These are phyloP conservation scores for Oxytropis ochrocephala DNA, from an alignment of 306 rosid genomes.

Conservation along the genomic window DNA sequence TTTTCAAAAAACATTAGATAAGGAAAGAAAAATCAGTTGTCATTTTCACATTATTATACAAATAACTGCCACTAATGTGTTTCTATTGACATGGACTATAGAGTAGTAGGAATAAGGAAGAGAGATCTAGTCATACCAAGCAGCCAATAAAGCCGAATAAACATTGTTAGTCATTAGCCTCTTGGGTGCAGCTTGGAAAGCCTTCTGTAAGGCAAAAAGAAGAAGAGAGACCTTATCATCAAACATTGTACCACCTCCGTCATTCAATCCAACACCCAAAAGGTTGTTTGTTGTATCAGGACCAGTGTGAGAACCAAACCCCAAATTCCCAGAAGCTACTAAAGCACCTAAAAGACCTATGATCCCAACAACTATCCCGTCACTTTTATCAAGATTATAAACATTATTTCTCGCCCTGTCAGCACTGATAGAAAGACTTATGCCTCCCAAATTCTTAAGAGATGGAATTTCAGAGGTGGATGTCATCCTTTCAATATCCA, in stretches of 20 bases:
- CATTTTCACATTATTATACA: neutral
- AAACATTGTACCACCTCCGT: slow-evolving; percentile 84
- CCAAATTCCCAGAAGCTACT: slow-evolving; percentile 80
- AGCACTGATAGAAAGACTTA: slow-evolving; percentile 80
- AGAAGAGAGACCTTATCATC: slow-evolving; percentile 89
- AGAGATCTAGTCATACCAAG: slow-evolving; percentile 63
- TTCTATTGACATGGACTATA: neutral
- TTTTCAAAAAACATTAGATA: neutral
- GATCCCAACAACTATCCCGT: slow-evolving; percentile 85
- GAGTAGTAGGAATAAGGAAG: neutral
- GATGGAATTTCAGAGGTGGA: slow-evolving; percentile 51
- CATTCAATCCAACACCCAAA: slow-evolving; percentile 63
- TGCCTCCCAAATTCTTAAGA: slow-evolving; percentile 80
- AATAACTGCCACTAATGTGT: neutral
- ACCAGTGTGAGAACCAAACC: slow-evolving; percentile 44
- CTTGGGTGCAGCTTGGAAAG: slow-evolving; percentile 86
- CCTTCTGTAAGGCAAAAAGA: slow-evolving; percentile 88
- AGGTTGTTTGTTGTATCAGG: slow-evolving; percentile 54
- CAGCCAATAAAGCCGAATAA: slow-evolving; percentile 77
- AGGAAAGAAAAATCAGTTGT: neutral
- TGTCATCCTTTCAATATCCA: slow-evolving; percentile 39
- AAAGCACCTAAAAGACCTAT: slow-evolving; percentile 79
- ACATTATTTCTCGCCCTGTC: slow-evolving; percentile 95
- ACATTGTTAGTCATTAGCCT: slow-evolving; percentile 81
- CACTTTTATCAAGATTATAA: slow-evolving; percentile 81